A percentile compares a stretch with the other conserved stretches of the same genome.
These are phyloP conservation scores for Candida neerlandica DNA, from an alignment of 1,139 yeast genomes.

Conservation along the genomic window DNA sequence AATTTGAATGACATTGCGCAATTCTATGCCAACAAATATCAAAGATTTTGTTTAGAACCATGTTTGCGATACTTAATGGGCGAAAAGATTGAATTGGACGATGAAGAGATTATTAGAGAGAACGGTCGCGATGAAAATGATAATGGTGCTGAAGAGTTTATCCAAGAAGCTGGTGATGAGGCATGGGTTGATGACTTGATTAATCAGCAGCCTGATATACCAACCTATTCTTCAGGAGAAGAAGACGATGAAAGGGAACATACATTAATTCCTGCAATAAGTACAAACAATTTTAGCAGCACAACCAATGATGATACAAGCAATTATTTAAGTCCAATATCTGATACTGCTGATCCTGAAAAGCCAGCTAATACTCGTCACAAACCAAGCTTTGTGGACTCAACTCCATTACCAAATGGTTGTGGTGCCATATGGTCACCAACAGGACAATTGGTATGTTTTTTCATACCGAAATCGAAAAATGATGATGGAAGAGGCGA, in stretches of 20 bases:
- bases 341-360: not conserved
- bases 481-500: constrained; percentile 10
- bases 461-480: constrained; percentile 63
- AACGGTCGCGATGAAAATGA: constrained; percentile 23
- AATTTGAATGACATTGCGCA: constrained; percentile 58
- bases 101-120: constrained; percentile 28
- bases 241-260: constrained; percentile 24
- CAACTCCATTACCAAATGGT: constrained; percentile 89
- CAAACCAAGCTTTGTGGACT: constrained; percentile 48
- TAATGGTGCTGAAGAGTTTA: constrained; percentile 21
- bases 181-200: constrained; percentile 51
- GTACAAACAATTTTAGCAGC: constrained; percentile 16
- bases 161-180: constrained; percentile 42
- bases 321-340: not conserved
- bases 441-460: constrained; percentile 78
- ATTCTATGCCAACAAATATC: constrained; percentile 55
- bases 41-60: constrained; percentile 76
- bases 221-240: constrained; percentile 29
- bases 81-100: constrained; percentile 62
- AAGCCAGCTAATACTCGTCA: not conserved
- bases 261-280: constrained; percentile 27
- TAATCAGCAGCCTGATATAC: constrained; percentile 36
- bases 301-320: not conserved
- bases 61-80: constrained; percentile 81
- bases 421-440: constrained; percentile 92